Evolutionary conservation across 2,329 filamentous ascomycete species (phyloP).

Genomic region (Endoconidiophora polonica): DNA sequence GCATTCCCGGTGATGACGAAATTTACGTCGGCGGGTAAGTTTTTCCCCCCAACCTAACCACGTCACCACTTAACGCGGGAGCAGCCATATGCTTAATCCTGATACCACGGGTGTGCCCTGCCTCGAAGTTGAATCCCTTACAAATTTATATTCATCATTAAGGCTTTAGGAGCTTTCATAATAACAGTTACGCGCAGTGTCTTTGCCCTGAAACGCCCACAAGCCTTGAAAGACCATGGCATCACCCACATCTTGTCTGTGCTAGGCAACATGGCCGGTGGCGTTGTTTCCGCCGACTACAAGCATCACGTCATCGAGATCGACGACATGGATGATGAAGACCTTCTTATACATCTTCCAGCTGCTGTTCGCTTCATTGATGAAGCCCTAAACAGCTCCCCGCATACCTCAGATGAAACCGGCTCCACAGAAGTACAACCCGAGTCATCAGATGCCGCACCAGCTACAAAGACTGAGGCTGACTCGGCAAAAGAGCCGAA

Average conservation of each 20-base stretch:
- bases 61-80: background rate
- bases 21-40: slow-evolving; percentile 26
- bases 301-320: slow-evolving; percentile 67
- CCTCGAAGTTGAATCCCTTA: background rate
- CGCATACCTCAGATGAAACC: background rate
- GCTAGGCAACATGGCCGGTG: slow-evolving; percentile 27
- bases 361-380: slow-evolving; percentile 71
- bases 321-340: slow-evolving; percentile 79
- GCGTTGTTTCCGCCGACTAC: slow-evolving; percentile 28
- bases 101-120: background rate
- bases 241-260: slow-evolving; percentile 90
- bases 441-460: background rate
- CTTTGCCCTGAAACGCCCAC: slow-evolving; percentile 58
- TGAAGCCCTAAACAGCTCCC: slow-evolving; percentile 37
- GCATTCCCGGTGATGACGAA: slow-evolving; percentile 25
- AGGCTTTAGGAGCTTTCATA: too few species aligned
- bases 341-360: slow-evolving; percentile 68
- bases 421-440: background rate
- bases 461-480: background rate
- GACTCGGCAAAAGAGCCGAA: background rate
- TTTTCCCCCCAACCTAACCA: background rate
- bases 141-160: too few species aligned
- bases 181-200: slow-evolving; percentile 35
- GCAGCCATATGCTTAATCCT: too few species aligned
- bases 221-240: slow-evolving; percentile 50